Evolutionary conservation across 1,284 basidiomycete genomes (phyloP), one percentile per base, ranked within the genome.

Genomic region (Cutaneotrichosporon sp.): DNA sequence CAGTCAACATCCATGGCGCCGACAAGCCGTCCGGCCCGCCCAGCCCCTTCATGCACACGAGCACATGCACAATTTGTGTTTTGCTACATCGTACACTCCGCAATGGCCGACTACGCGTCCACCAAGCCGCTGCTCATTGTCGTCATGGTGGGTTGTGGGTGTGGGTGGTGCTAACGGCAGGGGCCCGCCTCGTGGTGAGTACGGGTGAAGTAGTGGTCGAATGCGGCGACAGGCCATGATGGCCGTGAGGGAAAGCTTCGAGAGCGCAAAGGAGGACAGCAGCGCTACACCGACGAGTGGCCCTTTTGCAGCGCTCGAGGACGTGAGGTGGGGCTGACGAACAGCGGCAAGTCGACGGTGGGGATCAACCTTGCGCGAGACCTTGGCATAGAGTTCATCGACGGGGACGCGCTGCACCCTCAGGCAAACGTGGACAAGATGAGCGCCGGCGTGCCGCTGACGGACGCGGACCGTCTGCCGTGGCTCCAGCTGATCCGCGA

Each of bases 401-500:
- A 97, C 67, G 93, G 88, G 36, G 93, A 97, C 70, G 85, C 88
- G 56, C 79, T 97, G 35, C 93, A 97, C 69, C 88, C 92, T 0
- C 66, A 78, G 13, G 71, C 80, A 7, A 96, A 96, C 72, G 82
- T 96, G 42, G 85, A 81, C 30, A 97, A 97, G 79, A 97, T 97
- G 92, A 80, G 84, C 1, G 66, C 74, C 1, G 90, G 90, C 0
- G 77, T 78, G n/a, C 86, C 91, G 0, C 77, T 97, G 54, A 84
- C 79, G 1, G 92, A 97, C 67, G 80, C 76, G 4, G 90, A 97
- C 70, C 83, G 92, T 18, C 79, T 83, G 56, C 91, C 92, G 0
- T 97, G 93, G 92, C 79, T 97, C 8, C 79, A 80, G 48, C 70
- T 79, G 36, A 85, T 96, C 51, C 83, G 90, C 30, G 73, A 72